These are phyloP conservation scores for Leptographium procerum DNA, from an alignment of 2,329 filamentous ascomycete genomes.

Conservation along the genomic window DNA sequence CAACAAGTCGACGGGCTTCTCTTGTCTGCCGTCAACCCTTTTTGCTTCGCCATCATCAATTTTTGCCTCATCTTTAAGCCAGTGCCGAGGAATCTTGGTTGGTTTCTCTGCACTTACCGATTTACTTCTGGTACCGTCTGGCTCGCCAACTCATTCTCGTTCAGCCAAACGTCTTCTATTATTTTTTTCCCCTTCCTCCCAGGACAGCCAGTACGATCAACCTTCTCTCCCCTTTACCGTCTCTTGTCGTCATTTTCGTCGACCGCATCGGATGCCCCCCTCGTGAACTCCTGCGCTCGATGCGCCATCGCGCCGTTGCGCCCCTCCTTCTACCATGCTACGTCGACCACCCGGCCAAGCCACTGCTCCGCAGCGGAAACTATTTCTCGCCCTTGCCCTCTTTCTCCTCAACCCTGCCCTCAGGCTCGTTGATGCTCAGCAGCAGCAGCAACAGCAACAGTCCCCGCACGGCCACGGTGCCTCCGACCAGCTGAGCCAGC, in stretches of 20 bases:
- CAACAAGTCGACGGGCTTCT: no score
- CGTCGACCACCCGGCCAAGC: conserved; percentile 51
- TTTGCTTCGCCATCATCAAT: no score
- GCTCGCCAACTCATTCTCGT: no score
- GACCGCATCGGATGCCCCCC: background rate
- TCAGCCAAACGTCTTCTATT: no score
- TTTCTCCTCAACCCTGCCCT: conserved; percentile 46
- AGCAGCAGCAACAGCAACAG: conserved; percentile 38
- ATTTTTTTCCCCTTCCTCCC: no score
- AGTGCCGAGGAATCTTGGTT: no score
- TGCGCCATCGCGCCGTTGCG: conserved; percentile 12
- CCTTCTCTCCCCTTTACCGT: background rate
- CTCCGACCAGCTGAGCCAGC: background rate
- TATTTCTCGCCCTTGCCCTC: conserved; percentile 44
- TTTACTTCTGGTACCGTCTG: no score
- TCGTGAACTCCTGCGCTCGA: background rate
- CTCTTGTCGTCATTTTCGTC: no score
- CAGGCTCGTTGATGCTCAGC: conserved; percentile 49
- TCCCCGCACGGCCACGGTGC: conserved; percentile 1
- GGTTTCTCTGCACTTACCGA: no score
- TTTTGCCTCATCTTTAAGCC: no score
- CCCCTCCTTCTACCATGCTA: conserved; percentile 37
- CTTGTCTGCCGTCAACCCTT: no score
- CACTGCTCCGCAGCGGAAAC: conserved; percentile 31
- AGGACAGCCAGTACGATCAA: background rate